phyloP scores from a whole-genome alignment of 768 basidiomycete genomes.

The Trametes cinnabarina region DNA sequence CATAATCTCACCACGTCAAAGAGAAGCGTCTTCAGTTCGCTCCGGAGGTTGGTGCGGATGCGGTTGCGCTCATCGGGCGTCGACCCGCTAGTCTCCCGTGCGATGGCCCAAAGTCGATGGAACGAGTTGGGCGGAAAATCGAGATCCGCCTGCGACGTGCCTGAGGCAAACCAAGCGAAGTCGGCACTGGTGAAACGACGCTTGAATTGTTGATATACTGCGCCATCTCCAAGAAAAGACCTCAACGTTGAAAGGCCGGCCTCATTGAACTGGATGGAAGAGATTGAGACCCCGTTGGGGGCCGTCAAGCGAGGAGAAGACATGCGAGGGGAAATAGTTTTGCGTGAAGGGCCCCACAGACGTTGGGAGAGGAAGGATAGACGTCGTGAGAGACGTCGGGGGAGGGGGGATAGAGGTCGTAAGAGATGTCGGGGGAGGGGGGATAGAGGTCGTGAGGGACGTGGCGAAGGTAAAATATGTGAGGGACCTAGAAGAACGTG shows the following conservation, averaged over 20 bases:
- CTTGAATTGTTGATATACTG: neutral
- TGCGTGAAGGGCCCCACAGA: too few species aligned
- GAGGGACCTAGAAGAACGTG: too few species aligned
- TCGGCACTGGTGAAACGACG: neutral
- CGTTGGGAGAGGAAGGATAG: too few species aligned
- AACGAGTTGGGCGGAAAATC: neutral
- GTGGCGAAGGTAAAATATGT: too few species aligned
- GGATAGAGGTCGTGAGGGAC: too few species aligned
- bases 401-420: too few species aligned
- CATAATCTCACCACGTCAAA: neutral
- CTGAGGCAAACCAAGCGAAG: neutral
- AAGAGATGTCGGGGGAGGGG: too few species aligned
- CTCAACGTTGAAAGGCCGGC: neutral
- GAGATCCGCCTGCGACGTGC: neutral
- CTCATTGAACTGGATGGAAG: neutral
- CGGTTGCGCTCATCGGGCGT: neutral
- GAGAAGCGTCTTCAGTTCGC: neutral
- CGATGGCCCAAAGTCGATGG: neutral
- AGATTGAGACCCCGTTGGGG: neutral
- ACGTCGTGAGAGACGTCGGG: too few species aligned
- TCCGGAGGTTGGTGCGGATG: neutral
- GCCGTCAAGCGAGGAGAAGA: neutral
- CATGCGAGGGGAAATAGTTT: too few species aligned
- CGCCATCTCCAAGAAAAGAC: neutral
- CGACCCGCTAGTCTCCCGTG: neutral